Base-by-base conservation (phyloP, 495 filamentous ascomycete species). In the Penicillium antarcticum region DNA sequence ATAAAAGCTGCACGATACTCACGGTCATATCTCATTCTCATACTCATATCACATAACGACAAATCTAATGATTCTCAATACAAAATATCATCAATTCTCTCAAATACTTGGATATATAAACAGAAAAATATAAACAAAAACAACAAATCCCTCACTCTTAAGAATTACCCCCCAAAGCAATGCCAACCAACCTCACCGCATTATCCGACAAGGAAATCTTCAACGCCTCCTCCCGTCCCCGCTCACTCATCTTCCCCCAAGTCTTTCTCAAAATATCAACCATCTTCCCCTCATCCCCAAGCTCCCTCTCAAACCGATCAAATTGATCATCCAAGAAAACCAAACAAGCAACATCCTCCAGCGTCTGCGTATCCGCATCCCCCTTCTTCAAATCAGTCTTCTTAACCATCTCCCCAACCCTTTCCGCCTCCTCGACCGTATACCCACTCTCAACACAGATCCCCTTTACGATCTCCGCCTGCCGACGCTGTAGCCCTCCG, bases 261-360 rank as follows among this genome's bases (percentile, higher is more conserved):
- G 87, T 91, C 85, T 92, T 91, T 58, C 73, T 66, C 68, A 94
- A 63, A 52, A 94, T 91, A 11, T 61, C 73, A 11, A 92, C 53
- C 38, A 89, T 80, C 76, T 91, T 92, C 45, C 82, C 86, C 69
- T 91, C 62, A 58, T 65, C 88, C 78, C 83, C 62, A 79, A 76
- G 50, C 72, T 63, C 67, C 48, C 73, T 74, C 74, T 87, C 85
- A 68, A 91, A 94, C 40, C 75, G 77, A 60, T 88, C 88, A 52
- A 92, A 84, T 70, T 91, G 87, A 61, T 89, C 89, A 64, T 91
- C 88, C 58, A 94, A 63, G 65, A 94, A 94, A 31, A 94, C 89
- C 38, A 94, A 69, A 67, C 89, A 94, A 13, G 89, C 89, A 47
- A 90, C 87, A 71, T 94, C 89, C 68, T 94, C 88, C 53, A 94